These are phyloP conservation scores for Fusarium sp. DNA, from an alignment of 2,329 filamentous ascomycete species.

Conservation along the genomic window DNA sequence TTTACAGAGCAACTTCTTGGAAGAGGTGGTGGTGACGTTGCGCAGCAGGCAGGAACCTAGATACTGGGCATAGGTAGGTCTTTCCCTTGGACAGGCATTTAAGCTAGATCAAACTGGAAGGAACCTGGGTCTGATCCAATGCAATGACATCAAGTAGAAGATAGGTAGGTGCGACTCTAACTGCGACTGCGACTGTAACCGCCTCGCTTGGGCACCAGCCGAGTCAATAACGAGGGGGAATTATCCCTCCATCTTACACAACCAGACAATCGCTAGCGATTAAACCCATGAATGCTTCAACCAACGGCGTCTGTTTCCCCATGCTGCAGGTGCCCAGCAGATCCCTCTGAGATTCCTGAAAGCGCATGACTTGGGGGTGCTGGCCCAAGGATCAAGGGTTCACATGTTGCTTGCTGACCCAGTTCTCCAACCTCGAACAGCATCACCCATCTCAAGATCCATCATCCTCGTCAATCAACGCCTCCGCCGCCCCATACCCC, in stretches of 20 bases:
- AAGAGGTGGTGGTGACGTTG: not conserved
- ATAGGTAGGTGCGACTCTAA: not conserved
- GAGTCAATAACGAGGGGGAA: not conserved
- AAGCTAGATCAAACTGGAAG: not conserved
- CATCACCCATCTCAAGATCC: constrained; percentile 17
- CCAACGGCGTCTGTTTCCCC: not conserved
- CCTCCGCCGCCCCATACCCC: constrained; percentile 23
- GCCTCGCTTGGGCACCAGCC: not conserved
- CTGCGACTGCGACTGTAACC: not conserved
- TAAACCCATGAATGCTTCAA: not conserved
- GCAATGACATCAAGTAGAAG: not conserved
- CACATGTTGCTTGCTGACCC: constrained; percentile 1
- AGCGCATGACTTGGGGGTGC: not conserved
- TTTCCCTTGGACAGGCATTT: not conserved
- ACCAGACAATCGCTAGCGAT: not conserved
- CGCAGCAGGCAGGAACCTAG: not conserved
- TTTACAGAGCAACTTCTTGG: not conserved
- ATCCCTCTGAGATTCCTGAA: not conserved
- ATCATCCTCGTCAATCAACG: constrained; percentile 6
- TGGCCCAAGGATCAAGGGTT: constrained; percentile 8
- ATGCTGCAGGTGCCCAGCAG: not conserved
- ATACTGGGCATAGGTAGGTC: not conserved
- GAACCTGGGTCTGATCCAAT: not conserved
- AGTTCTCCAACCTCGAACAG: constrained; percentile 13
- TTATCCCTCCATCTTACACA: constrained; percentile 1